These are phyloP conservation scores for Lophiotrema nucula DNA, from an alignment of 495 filamentous ascomycete species.

Conservation along the genomic window DNA sequence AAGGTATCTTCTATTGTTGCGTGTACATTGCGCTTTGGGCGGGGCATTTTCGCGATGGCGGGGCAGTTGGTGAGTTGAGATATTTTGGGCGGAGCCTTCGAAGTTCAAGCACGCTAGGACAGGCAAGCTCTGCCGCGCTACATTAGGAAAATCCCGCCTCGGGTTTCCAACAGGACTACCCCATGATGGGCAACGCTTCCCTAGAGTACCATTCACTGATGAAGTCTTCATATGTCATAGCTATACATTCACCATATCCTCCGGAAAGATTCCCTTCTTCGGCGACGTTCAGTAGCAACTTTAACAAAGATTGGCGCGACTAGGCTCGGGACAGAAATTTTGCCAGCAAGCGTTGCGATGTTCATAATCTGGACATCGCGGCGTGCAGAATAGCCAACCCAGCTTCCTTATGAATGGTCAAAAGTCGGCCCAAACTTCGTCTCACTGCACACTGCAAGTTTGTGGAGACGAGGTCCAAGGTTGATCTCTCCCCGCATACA, in stretches of 20 bases:
- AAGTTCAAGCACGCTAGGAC: too few relatives aligned
- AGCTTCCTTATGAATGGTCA: background rate
- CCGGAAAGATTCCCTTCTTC: too few relatives aligned
- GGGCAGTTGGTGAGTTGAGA: background rate
- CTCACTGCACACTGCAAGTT: background rate
- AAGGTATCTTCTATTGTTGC: constrained; percentile 72
- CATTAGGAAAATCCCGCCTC: constrained; percentile 3
- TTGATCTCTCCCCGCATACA: background rate
- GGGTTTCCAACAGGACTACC: too few relatives aligned
- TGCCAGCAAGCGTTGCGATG: too few relatives aligned
- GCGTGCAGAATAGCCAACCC: background rate
- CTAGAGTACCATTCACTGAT: too few relatives aligned
- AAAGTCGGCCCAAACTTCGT: background rate
- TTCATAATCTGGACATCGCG: background rate
- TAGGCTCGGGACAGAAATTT: too few relatives aligned
- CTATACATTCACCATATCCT: too few relatives aligned
- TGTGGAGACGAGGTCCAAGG: background rate
- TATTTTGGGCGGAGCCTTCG: constrained; percentile 9
- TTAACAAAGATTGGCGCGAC: too few relatives aligned
- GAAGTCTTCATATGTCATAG: too few relatives aligned
- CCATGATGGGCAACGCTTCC: too few relatives aligned
- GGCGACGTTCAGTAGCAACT: too few relatives aligned
- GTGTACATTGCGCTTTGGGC: constrained; percentile 69
- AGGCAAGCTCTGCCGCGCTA: constrained; percentile 7
- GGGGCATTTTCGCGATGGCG: constrained; percentile 56